Evolutionary conservation across 805 yeast genomes (phyloP), one percentile per base, ranked within the genome.

Genomic region (Candida pseudoglaebosa): DNA sequence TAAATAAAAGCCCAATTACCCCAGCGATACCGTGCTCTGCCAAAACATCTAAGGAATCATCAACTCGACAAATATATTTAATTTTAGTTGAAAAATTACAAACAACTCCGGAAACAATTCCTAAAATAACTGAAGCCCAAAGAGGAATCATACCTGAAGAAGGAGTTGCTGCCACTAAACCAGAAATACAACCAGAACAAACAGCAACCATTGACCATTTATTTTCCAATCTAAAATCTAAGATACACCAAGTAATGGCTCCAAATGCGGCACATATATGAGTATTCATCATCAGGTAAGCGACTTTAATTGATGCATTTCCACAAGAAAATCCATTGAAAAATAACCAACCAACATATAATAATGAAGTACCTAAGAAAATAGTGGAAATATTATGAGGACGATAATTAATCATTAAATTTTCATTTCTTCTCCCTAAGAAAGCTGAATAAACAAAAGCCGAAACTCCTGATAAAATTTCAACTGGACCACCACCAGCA

Each of bases 21-120:
- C 99, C 99, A 0, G 97, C 98, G 51, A 91, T 74, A 36, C 96
- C 98, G 81, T 91, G 99, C 78, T 91, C 98, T n/a, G 98, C 98
- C 58, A 91, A 74, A 37, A 89, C 80, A 82, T 93, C 98, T 51
- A 93, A 68, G 2, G 96, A 82, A 65, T 91, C 99, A 61, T 93
- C 98, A 37, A 91, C 89, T 42, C 75, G 74, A 34, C 84, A 66
- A 46, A 86, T 64, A 57, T 84, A 86, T 64, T 91, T 91, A 59
- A 91, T 66, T 53, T 88, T 85, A 34, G 97, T 91, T 40, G 95
- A 70, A 54, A 85, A 85, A 69, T 91, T 91, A 76, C 98, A 93
- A 24, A 82, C 78, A 8, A 82, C 61, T 28, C 95, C 95, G 0
- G 96, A 71, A 2, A 78, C 75, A 26, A 87, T 69, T 3, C 98